Percentiles rank a stretch among this genome's conserved stretches.
phyloP scores from a whole-genome alignment of 169 alveolate genomes.

The Eimeria praecox region DNA sequence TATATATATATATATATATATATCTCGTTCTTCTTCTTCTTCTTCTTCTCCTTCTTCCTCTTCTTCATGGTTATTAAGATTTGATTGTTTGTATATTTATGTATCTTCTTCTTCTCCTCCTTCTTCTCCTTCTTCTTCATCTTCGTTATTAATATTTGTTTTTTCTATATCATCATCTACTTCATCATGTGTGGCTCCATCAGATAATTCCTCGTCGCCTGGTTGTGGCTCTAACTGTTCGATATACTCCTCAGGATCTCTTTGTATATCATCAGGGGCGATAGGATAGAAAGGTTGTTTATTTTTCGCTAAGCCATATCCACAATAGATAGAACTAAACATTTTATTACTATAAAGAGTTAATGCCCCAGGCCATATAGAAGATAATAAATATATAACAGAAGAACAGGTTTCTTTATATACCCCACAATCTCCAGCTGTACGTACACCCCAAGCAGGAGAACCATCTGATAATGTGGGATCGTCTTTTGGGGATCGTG shows the following conservation, averaged over 20 bases:
- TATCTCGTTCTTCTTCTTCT: not conserved
- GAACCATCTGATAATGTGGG: constrained; percentile 28
- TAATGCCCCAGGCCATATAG: constrained; percentile 91
- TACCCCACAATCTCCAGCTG: constrained; percentile 40
- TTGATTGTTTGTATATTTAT: not conserved
- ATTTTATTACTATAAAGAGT: constrained; percentile 85
- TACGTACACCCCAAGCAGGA: constrained; percentile 28
- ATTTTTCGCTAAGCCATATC: constrained; percentile 88
- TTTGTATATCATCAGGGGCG: constrained; percentile 86
- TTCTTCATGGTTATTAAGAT: no score
- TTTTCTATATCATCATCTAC: not conserved
- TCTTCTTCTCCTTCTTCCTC: not conserved
- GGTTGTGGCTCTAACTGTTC: constrained; percentile 93
- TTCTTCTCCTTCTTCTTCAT: constrained; percentile 32
- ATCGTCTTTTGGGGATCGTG: constrained; percentile 39
- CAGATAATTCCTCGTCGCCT: constrained; percentile 83
- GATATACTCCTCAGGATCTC: constrained; percentile 89
- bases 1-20: no score
- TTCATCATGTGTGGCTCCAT: constrained; percentile 76
- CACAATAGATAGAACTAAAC: constrained; percentile 86
- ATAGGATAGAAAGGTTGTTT: constrained; percentile 89
- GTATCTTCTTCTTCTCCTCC: not conserved
- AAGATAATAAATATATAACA: constrained; percentile 82
- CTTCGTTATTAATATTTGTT: not conserved
- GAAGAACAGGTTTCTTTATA: constrained; percentile 84